Evolutionary conservation across 257 asterid genomes (phyloP).

Genomic region (Capsicum chinense): DNA sequence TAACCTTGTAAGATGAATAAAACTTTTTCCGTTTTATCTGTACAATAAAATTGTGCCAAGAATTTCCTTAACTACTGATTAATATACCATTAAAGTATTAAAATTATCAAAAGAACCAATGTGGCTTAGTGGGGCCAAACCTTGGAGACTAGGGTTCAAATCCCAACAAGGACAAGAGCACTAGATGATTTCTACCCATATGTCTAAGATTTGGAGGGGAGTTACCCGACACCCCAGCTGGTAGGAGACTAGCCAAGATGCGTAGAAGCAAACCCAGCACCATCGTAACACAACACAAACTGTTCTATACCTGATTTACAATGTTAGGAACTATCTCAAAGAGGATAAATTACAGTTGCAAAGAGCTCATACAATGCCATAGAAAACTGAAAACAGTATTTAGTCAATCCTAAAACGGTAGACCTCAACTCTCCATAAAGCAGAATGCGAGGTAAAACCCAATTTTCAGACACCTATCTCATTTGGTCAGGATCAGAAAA

Average conservation of each 20-base stretch:
- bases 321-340: neutral
- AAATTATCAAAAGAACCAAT: neutral
- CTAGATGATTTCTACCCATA: neutral
- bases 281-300: neutral
- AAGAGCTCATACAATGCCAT: slow-evolving; percentile 8
- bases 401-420: neutral
- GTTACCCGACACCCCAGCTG: neutral
- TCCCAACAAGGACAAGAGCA: neutral
- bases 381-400: neutral
- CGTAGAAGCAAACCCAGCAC: neutral
- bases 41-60: neutral
- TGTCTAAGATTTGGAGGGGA: neutral
- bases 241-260: neutral
- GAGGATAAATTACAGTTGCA: neutral
- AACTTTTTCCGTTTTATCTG: neutral
- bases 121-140: neutral
- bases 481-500: neutral
- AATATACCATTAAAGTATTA: no score
- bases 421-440: neutral
- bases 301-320: neutral
- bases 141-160: neutral
- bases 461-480: neutral
- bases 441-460: neutral
- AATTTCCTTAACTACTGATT: neutral
- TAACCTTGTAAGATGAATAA: neutral